These are phyloP conservation scores for Pseudogymnoascus sp. DNA, from an alignment of 2,329 filamentous ascomycete species.

Conservation along the genomic window DNA sequence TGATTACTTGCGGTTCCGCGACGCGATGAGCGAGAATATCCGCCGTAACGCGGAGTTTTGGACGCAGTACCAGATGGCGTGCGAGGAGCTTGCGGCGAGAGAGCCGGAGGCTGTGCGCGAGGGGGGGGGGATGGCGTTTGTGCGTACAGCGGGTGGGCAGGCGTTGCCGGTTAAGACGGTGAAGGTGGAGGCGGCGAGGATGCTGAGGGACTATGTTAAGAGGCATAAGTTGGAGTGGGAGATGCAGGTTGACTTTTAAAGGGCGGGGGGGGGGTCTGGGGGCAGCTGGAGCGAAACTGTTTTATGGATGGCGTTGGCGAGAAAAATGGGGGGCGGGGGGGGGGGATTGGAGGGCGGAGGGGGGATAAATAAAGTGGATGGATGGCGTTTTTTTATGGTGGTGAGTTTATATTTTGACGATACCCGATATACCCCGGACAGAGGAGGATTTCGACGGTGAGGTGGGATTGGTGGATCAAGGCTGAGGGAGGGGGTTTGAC, in stretches of 20 bases:
- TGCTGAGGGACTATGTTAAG: neutral
- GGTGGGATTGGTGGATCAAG: neutral
- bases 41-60: neutral
- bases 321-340: neutral
- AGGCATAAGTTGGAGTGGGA: constrained; percentile 5
- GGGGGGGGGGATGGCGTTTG: neutral
- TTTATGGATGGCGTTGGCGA: neutral
- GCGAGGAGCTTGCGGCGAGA: neutral
- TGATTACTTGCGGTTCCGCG: neutral
- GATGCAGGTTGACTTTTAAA: constrained; percentile 4
- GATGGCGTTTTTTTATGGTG: constrained; percentile 8
- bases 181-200: neutral
- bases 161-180: neutral
- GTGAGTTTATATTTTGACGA: constrained; percentile 3
- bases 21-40: constrained; percentile 1
- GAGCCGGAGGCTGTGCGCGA: neutral
- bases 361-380: neutral
- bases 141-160: neutral
- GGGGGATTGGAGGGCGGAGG: neutral
- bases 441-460: constrained; percentile 1
- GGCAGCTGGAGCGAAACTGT: neutral
- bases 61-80: neutral
- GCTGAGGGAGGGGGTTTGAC: neutral
- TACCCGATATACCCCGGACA: constrained; percentile 6
- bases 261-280: too few species aligned